Evolutionary conservation across 805 yeast genomes (phyloP), one percentile per base, ranked within the genome.

Genomic region (Metschnikowia corniflorae): DNA sequence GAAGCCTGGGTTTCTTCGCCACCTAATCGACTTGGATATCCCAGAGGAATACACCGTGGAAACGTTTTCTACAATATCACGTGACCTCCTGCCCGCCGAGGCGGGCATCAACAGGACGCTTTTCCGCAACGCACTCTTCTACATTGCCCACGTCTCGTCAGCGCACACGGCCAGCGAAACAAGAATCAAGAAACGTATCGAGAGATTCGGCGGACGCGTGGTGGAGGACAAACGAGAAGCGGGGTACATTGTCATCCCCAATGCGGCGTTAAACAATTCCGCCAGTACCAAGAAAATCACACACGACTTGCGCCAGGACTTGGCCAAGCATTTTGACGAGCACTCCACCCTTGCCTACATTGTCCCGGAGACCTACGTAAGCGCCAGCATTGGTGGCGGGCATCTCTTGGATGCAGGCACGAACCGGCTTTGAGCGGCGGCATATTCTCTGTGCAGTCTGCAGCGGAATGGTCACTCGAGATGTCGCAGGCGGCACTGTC

Each of bases 151-250:
- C n/a, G 39, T 43, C 12, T 24, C 32, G 2, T 35, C 35, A n/a
- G 20, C 20, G 13, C 18, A 40, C 12, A 40, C 43, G 9, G 43
- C 49, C n/a, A 21, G 5, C 9, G 29, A 32, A 7, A 33, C 25
- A 7, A 17, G 57, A 12, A 25, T 35, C 20, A 24, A 39, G 6
- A 54, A 58, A 19, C 60, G 73, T 12, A 60, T 63, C 21, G 49
- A 56, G 16, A 67, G 73, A 32, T 80, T 77, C 16, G 85, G 78
- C 1, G 58, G 68, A 1, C 39, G 35, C 3, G 27, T 41, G 17
- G 7, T 22, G 12, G 26, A 12, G 2, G 23, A 37, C 6, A 21
- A 20, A 15, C 23, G 22, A 7, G 6, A 12, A 8, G 60, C 71
- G 28, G 61, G 71, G 23, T 50, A 70, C 15, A 60, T 78, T 5